Base-by-base conservation (phyloP, 306 rosid genomes). In the Cucurbita argyrosperma region DNA sequence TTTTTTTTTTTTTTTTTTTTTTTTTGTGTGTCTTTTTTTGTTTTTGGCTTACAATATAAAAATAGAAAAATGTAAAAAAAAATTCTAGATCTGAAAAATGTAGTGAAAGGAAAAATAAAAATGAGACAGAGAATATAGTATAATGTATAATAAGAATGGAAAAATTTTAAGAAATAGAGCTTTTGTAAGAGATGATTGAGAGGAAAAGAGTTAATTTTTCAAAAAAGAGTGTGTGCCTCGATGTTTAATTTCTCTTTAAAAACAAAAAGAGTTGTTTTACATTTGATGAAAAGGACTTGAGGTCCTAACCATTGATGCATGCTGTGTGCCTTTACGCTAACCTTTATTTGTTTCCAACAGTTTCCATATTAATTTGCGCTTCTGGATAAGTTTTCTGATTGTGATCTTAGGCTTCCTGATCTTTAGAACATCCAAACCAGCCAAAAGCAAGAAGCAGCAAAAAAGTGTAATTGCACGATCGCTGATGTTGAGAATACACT, bases 401-500 rank as follows among this genome's bases (percentile, higher is more conserved):
- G 76, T 76, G 72, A 63, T 62, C 59, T 80, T 70, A 71, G 85
- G 77, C 75, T 73, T 74, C 72, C 35, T 81, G 53, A 66, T 83
- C 37, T 78, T 72, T 85, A 94, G 98, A 94, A 88, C 73, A 84
- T 94, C 26, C 84, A 83, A 82, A 70, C 50, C 75, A 62, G 74
- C 52, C 88, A 86, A 60, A 94, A 94, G 73, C 88, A 89, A 84
- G 95, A 86, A 82, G 91, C 97, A 5, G 98, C 97, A 8, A 94
- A 88, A 72, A 90, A 78, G 18, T 91, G 90, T 80, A 87, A 88
- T 14, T 90, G 88, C 81, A 84, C 95, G 0, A 85, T 90, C 74
- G 84, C 86, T 47, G 98, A 94, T 39, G 96, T 94, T 18, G 98
- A 94, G 85, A 89, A 91, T 73, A 87, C 95, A 37, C 89, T 94